These are phyloP conservation scores for Diaporthe ampelina DNA, from an alignment of 2,329 filamentous ascomycete genomes.

Conservation along the genomic window DNA sequence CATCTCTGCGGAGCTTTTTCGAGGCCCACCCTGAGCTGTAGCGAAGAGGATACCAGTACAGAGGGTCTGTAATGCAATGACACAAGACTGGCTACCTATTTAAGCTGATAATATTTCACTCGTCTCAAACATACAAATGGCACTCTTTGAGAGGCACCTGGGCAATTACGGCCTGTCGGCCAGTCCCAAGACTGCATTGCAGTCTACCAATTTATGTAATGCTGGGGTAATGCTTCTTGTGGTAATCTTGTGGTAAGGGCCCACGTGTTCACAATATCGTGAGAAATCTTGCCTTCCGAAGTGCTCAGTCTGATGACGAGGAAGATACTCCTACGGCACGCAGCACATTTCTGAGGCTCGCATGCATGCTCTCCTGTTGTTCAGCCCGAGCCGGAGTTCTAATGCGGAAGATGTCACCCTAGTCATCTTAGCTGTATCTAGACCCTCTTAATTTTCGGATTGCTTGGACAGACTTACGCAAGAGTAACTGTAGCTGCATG, in stretches of 20 bases:
- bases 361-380: neutral
- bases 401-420: neutral
- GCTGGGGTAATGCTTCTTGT: neutral
- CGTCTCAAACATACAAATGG: neutral
- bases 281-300: no score
- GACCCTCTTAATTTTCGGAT: neutral
- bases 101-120: no score
- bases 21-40: constrained; percentile 14
- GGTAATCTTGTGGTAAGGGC: no score
- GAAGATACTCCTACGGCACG: neutral
- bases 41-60: no score
- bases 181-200: neutral
- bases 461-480: neutral
- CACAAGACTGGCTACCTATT: no score
- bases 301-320: neutral
- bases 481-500: neutral
- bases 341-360: neutral
- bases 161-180: neutral
- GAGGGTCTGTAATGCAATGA: neutral
- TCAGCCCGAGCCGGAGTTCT: neutral
- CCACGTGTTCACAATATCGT: no score
- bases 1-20: neutral
- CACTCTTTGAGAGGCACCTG: neutral
- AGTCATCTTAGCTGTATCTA: neutral
- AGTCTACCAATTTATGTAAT: neutral